Conservation (phyloP, 225 moss, liverwort and hornwort genomes). For the Anthoceros angustus region DNA sequence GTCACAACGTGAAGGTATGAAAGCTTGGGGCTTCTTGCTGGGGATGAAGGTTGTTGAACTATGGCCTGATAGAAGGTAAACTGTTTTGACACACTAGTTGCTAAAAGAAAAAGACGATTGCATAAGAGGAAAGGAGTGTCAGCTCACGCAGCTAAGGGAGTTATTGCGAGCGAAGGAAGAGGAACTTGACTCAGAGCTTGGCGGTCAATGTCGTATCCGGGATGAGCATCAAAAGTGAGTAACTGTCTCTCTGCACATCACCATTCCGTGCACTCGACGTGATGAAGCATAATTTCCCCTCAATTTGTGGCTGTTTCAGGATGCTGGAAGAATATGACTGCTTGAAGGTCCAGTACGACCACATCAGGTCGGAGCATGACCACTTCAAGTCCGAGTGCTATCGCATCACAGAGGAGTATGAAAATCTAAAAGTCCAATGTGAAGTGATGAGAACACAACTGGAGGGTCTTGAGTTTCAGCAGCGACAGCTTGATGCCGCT, state of each 20-base stretch:
- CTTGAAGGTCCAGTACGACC: slow-evolving; percentile 42
- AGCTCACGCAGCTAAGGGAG: slow-evolving; percentile 41
- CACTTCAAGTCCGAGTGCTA: slow-evolving; percentile 37
- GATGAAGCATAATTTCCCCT: not conserved
- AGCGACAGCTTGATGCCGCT: not conserved
- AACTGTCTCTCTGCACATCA: not conserved
- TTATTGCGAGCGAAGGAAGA: slow-evolving; percentile 35
- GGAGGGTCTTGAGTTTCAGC: not conserved
- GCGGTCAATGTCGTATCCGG: slow-evolving; percentile 27
- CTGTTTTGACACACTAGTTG: slow-evolving; percentile 17
- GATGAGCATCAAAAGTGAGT: slow-evolving; percentile 37
- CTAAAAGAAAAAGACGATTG: slow-evolving; percentile 36
- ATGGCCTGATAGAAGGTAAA: not conserved
- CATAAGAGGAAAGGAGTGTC: slow-evolving; percentile 40
- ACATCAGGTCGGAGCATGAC: slow-evolving; percentile 36
- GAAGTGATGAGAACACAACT: not conserved
- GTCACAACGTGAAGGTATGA: too few species aligned
- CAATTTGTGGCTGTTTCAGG: slow-evolving; percentile 15
- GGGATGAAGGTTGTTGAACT: not conserved
- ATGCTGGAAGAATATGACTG: slow-evolving; percentile 40
- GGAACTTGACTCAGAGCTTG: slow-evolving; percentile 27
- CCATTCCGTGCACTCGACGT: not conserved
- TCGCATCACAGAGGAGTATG: slow-evolving; percentile 28
- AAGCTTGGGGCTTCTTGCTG: too few species aligned
- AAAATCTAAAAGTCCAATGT: slow-evolving; percentile 19